Base-by-base conservation (phyloP, 192 early-diverging fungal species). In the Ambispora gerdemannii region DNA sequence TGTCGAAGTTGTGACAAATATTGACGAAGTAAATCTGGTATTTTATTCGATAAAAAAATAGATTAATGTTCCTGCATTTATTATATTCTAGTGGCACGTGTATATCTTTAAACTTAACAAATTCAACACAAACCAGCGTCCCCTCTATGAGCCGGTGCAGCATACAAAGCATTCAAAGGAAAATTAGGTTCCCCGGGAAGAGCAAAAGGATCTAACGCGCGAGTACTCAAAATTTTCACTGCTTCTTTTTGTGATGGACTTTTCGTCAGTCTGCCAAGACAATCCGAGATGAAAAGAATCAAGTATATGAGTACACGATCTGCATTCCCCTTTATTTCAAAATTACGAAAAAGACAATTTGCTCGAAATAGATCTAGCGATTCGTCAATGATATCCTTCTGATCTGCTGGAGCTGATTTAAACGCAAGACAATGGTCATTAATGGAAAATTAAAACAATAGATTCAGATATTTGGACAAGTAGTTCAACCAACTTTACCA, bases 301-400 rank as follows among this genome's bases (percentile, higher is more conserved):
- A 95, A 73, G 81, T 99, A 99, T 72, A 99, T 96, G 25, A 99
- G 82, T 31, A 97, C 87, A 47, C 95, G 87, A 83, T 99, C 97
- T 59, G 84, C 92, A 51, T 77, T 76, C 34, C 96, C 97, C 75
- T 97, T 94, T 77, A 99, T 94, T 74, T 99, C 96, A 88, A 99
- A 99, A 86, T 99, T 99, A 66, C 94, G 88, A 87, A 98, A 99
- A 55, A 98, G 84, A 75, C 91, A 91, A 80, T 99, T 99, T 64
- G 96, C 93, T 30, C 95, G 88, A 86, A 95, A 99, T 61, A 98
- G 76, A 70, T 87, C 89, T 52, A 99, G 73, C 34, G 97, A 92
- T 76, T 99, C 97, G 73, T 97, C 95, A 69, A 99, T 86, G 32
- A 93, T 91, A 80, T 99, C 97, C 49, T 93, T 88, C 3, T 76